These are phyloP conservation scores for Penicillium oxalicum DNA, from an alignment of 2,329 filamentous ascomycete species.

Conservation along the genomic window DNA sequence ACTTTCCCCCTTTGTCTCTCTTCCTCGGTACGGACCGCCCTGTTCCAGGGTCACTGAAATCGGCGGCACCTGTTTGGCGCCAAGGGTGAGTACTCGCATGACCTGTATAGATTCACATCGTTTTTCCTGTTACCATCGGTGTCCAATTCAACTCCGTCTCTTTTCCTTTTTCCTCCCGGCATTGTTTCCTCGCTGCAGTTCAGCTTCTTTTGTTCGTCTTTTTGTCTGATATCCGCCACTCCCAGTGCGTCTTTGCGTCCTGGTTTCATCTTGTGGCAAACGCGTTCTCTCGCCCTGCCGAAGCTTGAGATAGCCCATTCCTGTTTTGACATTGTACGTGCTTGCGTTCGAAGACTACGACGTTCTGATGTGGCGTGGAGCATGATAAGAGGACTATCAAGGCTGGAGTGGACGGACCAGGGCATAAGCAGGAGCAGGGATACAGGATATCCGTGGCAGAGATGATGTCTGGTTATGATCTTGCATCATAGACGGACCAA, in stretches of 20 bases:
- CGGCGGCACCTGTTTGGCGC: slow-evolving; percentile 34
- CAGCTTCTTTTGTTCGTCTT: slow-evolving; percentile 7
- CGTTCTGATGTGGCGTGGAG: too few species aligned
- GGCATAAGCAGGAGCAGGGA: slow-evolving; percentile 9
- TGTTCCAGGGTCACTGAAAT: slow-evolving; percentile 29
- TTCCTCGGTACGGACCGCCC: slow-evolving; percentile 27
- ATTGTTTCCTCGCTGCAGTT: slow-evolving; percentile 16
- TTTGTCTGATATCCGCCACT: slow-evolving; percentile 21
- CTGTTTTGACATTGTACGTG: too few species aligned
- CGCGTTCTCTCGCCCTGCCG: slow-evolving; percentile 8
- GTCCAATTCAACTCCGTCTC: neutral
- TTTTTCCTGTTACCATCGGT: slow-evolving; percentile 13
- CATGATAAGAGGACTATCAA: neutral
- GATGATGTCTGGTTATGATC: slow-evolving; percentile 26
- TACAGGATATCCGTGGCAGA: slow-evolving; percentile 23
- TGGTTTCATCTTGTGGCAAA: slow-evolving; percentile 22
- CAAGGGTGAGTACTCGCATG: slow-evolving; percentile 27
- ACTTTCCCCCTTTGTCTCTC: slow-evolving; percentile 3
- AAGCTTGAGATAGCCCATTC: too few species aligned
- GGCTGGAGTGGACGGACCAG: too few species aligned
- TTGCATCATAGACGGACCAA: slow-evolving; percentile 37
- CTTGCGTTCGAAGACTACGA: too few species aligned
- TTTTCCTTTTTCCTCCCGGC: slow-evolving; percentile 15
- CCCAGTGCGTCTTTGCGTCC: slow-evolving; percentile 10
- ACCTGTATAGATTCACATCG: slow-evolving; percentile 36